phyloP scores from a whole-genome alignment of 148 eudicot species.

The Persicaria maculosa region DNA sequence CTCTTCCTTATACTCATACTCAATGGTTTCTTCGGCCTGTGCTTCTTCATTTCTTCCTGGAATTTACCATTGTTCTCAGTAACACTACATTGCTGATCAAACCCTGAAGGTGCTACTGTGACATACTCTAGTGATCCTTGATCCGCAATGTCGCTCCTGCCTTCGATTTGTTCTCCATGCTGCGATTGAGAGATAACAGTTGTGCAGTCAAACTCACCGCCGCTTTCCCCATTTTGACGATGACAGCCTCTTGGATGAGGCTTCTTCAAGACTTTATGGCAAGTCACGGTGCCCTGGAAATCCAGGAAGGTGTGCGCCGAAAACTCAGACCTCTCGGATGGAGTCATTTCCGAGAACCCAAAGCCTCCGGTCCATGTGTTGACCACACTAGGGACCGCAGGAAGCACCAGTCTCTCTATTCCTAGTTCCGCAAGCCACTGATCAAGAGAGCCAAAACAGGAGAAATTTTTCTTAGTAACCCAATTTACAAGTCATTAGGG shows the following conservation, averaged over 20 bases:
- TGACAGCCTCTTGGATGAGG: slow-evolving; percentile 28
- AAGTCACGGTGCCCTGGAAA: slow-evolving; percentile 73
- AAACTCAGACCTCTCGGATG: slow-evolving; percentile 47
- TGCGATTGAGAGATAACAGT: neutral
- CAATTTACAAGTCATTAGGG: neutral
- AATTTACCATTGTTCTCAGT: slow-evolving; percentile 5
- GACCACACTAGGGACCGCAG: slow-evolving; percentile 82
- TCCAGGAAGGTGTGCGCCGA: slow-evolving; percentile 58
- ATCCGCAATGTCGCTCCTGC: neutral
- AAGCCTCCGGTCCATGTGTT: slow-evolving; percentile 78
- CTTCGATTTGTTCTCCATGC: neutral
- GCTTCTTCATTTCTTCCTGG: slow-evolving; percentile 31
- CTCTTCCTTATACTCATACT: slow-evolving; percentile 1
- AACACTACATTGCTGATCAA: neutral
- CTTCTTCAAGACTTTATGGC: slow-evolving; percentile 60
- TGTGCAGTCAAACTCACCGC: neutral
- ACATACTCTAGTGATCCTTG: slow-evolving; percentile 3
- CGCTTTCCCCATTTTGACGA: slow-evolving; percentile 6
- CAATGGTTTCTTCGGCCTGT: slow-evolving; percentile 39
- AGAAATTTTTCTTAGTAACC: neutral
- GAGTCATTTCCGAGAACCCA: slow-evolving; percentile 54
- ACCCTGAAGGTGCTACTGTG: slow-evolving; percentile 19
- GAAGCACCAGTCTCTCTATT: slow-evolving; percentile 71
- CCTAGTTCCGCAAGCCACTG: slow-evolving; percentile 64
- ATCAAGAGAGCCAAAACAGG: slow-evolving; percentile 4